phyloP scores from a whole-genome alignment of 1,284 basidiomycete species.

The Cerioporus squamosus region DNA sequence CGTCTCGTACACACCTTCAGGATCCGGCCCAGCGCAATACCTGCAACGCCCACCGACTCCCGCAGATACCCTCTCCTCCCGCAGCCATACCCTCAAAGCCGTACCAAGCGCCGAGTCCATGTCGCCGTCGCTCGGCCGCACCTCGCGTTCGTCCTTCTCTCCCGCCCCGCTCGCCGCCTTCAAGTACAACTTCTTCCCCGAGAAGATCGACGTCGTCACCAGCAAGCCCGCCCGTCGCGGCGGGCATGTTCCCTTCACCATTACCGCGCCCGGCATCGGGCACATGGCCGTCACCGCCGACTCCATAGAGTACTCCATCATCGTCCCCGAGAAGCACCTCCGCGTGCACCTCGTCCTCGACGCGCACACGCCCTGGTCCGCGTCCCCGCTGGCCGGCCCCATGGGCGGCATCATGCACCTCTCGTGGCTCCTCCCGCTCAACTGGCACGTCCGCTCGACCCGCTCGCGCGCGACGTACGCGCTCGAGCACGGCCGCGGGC shows the following conservation, averaged over 20 bases:
- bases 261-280: slow-evolving; percentile 24
- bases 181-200: slow-evolving; percentile 29
- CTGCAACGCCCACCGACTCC: background rate
- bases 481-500: slow-evolving; percentile 12
- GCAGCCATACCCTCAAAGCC: background rate
- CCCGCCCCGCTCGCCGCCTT: slow-evolving; percentile 8
- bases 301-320: slow-evolving; percentile 24
- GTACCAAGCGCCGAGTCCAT: background rate
- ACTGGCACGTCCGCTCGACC: slow-evolving; percentile 31
- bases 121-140: background rate
- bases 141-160: background rate
- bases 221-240: background rate
- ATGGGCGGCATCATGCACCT: slow-evolving; percentile 28
- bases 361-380: slow-evolving; percentile 25
- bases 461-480: slow-evolving; percentile 22
- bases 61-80: background rate
- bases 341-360: slow-evolving; percentile 22
- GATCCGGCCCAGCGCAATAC: too few species aligned
- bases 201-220: slow-evolving; percentile 13
- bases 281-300: slow-evolving; percentile 20
- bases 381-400: slow-evolving; percentile 20
- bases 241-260: slow-evolving; percentile 18
- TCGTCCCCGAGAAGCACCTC: slow-evolving; percentile 16
- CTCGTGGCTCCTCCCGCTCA: slow-evolving; percentile 28
- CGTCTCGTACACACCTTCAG: slow-evolving; percentile 22